Percentiles rank a stretch among this genome's conserved stretches.
Evolutionary conservation across 331 rosid genomes (phyloP).

Genomic region (Acacia concinna): DNA sequence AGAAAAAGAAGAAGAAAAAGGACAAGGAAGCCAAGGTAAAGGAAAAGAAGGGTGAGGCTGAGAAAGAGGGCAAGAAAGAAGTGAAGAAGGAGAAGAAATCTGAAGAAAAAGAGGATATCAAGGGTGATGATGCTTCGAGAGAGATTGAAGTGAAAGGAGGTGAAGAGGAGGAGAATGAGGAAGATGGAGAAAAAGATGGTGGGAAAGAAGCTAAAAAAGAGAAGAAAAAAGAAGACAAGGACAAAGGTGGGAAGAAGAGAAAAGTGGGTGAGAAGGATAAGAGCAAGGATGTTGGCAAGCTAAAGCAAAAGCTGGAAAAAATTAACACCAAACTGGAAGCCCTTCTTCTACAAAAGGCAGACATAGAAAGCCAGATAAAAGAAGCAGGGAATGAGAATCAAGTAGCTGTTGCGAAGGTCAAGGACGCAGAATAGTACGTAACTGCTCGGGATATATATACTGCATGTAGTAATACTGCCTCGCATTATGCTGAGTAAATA

Average conservation of each 20-base stretch:
- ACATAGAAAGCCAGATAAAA: constrained; percentile 57
- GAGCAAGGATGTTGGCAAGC: constrained; percentile 42
- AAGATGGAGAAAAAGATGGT: constrained; percentile 23
- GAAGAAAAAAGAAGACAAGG: constrained; percentile 44
- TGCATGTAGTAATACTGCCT: neutral
- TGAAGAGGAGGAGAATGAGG: constrained; percentile 26
- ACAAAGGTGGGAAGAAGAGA: constrained; percentile 52
- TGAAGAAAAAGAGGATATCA: constrained; percentile 6
- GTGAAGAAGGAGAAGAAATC: constrained; percentile 19
- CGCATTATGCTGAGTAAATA: neutral
- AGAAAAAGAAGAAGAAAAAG: neutral
- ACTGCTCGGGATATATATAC: neutral
- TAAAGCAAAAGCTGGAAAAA: constrained; percentile 67
- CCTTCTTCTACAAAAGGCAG: constrained; percentile 49
- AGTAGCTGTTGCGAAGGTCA: constrained; percentile 30
- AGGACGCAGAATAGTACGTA: constrained; percentile 26
- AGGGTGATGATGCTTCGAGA: constrained; percentile 33
- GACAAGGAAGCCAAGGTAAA: too few species aligned
- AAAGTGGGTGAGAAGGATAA: constrained; percentile 49
- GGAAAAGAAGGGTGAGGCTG: neutral
- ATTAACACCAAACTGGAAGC: constrained; percentile 54
- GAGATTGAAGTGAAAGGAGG: constrained; percentile 40
- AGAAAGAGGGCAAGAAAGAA: constrained; percentile 6
- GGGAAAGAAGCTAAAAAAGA: constrained; percentile 38
- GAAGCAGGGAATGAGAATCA: constrained; percentile 45